phyloP scores from a whole-genome alignment of 345 rosid genomes.

The Melaleuca quinquenervia region DNA sequence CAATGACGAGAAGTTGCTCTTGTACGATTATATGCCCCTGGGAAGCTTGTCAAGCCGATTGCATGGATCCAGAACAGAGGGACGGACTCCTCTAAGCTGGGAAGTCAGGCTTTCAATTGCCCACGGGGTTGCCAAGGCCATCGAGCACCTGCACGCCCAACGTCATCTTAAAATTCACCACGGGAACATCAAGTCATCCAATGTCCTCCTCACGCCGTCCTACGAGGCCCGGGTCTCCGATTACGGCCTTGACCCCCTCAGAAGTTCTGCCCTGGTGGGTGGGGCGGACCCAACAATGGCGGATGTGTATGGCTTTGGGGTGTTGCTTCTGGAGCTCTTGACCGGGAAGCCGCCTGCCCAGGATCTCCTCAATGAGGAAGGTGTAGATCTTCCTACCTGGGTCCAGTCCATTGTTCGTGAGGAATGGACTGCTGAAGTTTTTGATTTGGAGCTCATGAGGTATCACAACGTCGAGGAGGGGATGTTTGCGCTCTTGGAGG shows the following conservation, averaged over 20 bases:
- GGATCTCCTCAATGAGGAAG: slow-evolving; percentile 74
- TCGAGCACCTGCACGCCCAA: slow-evolving; percentile 60
- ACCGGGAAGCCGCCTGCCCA: slow-evolving; percentile 14
- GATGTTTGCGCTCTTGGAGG: slow-evolving; percentile 78
- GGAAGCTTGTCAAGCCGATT: not conserved
- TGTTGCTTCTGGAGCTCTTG: slow-evolving; percentile 63
- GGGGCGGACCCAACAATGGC: slow-evolving; percentile 51
- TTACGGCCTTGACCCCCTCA: slow-evolving; percentile 52
- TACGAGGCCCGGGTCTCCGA: slow-evolving; percentile 51
- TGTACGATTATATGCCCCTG: not conserved
- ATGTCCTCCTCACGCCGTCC: slow-evolving; percentile 61
- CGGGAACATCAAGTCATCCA: slow-evolving; percentile 82
- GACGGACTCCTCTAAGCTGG: slow-evolving; percentile 65
- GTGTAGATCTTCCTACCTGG: slow-evolving; percentile 88
- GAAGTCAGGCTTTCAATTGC: slow-evolving; percentile 54
- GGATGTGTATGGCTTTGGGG: slow-evolving; percentile 80
- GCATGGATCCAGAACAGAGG: slow-evolving; percentile 22
- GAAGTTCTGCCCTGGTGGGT: slow-evolving; percentile 42
- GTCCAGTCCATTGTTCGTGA: slow-evolving; percentile 72
- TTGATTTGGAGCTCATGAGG: slow-evolving; percentile 65
- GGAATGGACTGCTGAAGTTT: slow-evolving; percentile 26
- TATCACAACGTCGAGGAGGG: slow-evolving; percentile 72
- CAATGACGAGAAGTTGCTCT: not conserved
- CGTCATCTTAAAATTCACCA: slow-evolving; percentile 48
- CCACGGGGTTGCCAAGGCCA: slow-evolving; percentile 55